phyloP scores from a whole-genome alignment of 176 grass and related monocot species.

The Avena insularis region DNA sequence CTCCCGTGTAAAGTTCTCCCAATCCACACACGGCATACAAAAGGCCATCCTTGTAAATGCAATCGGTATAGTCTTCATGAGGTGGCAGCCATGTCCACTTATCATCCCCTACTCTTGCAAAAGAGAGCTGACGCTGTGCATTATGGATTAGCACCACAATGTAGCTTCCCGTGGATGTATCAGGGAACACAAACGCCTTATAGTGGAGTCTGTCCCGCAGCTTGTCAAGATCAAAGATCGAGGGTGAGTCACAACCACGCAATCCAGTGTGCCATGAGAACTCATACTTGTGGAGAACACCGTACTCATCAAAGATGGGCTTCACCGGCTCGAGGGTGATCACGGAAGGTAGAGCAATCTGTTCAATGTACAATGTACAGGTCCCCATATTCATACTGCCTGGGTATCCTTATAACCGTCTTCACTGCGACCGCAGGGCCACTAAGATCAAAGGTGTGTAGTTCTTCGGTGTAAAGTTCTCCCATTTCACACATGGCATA shows the following conservation, averaged over 20 bases:
- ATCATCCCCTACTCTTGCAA: not conserved
- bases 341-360: not conserved
- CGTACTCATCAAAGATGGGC: not conserved
- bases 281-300: not conserved
- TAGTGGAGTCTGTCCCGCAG: not conserved
- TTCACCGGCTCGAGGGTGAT: not conserved
- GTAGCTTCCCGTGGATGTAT: not conserved
- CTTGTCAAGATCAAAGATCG: not conserved
- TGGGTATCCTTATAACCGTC: not conserved
- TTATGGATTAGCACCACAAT: conserved; percentile 3
- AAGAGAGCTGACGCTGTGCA: not conserved
- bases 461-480: not conserved
- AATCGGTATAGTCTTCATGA: not conserved
- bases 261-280: not conserved
- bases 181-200: not conserved
- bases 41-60: conserved; percentile 6
- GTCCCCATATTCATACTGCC: not conserved
- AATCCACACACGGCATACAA: not conserved
- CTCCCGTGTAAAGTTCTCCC: not conserved
- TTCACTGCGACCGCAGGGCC: not conserved
- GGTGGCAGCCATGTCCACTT: conserved; percentile 3
- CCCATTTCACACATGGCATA: not conserved
- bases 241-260: not conserved
- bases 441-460: not conserved
- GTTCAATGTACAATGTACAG: not conserved